These are phyloP conservation scores for Venturia oleaginea DNA, from an alignment of 2,329 filamentous ascomycete species.

Conservation along the genomic window DNA sequence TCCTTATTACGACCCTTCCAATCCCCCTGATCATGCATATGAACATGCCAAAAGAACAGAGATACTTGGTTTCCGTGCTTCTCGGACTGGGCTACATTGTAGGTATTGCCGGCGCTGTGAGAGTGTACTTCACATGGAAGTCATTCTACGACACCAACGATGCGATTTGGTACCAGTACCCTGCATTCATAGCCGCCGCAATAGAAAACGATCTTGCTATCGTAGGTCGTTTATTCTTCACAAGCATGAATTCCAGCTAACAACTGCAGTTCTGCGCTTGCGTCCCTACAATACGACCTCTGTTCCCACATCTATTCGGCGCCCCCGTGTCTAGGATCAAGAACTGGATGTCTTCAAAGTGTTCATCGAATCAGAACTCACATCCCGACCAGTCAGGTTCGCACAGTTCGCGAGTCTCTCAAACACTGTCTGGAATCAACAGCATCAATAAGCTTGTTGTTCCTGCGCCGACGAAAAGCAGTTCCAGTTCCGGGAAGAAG, in stretches of 20 bases:
- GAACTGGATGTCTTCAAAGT: conserved; percentile 2
- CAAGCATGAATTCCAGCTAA: background rate
- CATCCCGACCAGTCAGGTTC: background rate
- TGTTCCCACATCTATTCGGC: conserved; percentile 9
- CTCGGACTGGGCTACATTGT: conserved; percentile 12
- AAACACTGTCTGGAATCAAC: background rate
- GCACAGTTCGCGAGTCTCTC: background rate
- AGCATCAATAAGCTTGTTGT: background rate
- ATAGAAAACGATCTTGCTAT: conserved; percentile 12
- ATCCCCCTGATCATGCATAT: conserved; percentile 13
- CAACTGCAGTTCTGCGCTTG: conserved; percentile 11
- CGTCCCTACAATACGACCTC: conserved; percentile 10
- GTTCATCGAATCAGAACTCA: background rate
- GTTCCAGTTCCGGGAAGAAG: background rate
- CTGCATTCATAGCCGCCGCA: conserved; percentile 1
- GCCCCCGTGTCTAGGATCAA: conserved; percentile 1
- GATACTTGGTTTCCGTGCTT: conserved; percentile 1
- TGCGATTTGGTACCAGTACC: conserved; percentile 10
- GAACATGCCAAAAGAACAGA: conserved; percentile 10
- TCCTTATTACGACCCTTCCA: conserved; percentile 11
- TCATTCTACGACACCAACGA: conserved; percentile 6
- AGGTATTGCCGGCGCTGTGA: background rate
- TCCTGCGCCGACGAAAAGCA: background rate
- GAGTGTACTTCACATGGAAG: conserved; percentile 11
- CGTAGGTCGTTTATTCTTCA: background rate